Percentiles rank a stretch among this genome's conserved stretches.
Evolutionary conservation across 78 protist genomes (phyloP).

Genomic region (Dictyostelium citrinum): DNA sequence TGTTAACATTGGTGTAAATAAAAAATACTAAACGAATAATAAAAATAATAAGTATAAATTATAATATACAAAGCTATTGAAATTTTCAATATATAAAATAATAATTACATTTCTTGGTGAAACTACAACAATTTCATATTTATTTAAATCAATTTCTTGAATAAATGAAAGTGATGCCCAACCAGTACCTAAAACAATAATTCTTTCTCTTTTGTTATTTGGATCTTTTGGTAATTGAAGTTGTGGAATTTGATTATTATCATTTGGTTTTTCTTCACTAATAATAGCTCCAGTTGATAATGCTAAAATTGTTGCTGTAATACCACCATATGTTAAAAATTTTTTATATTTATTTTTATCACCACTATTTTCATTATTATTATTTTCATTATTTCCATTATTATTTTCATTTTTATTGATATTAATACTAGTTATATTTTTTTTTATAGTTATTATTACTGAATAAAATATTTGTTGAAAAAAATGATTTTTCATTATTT

Average conservation of each 20-base stretch:
- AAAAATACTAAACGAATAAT: slow-evolving; percentile 5
- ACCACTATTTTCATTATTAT: neutral
- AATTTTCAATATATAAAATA: neutral
- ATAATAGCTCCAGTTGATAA: neutral
- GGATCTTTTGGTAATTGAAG: neutral
- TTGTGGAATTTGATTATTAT: neutral
- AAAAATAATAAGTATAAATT: neutral
- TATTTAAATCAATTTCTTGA: slow-evolving; percentile 28
- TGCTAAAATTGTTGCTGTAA: neutral
- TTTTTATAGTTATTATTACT: neutral
- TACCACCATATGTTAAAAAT: neutral
- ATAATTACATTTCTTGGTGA: slow-evolving; percentile 76
- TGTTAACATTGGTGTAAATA: slow-evolving; percentile 75
- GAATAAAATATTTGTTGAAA: neutral
- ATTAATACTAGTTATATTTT: neutral
- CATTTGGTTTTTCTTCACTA: neutral
- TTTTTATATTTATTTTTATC: neutral
- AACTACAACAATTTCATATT: slow-evolving; percentile 68
- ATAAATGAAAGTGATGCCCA: slow-evolving; percentile 73
- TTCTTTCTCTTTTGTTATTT: slow-evolving; percentile 37
- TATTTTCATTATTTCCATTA: neutral
- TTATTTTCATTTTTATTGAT: neutral
- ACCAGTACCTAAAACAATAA: slow-evolving; percentile 75
- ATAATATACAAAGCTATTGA: neutral
- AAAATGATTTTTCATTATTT: neutral